Conservation (phyloP, 2,329 filamentous ascomycete genomes). For the Fusarium graminum region DNA sequence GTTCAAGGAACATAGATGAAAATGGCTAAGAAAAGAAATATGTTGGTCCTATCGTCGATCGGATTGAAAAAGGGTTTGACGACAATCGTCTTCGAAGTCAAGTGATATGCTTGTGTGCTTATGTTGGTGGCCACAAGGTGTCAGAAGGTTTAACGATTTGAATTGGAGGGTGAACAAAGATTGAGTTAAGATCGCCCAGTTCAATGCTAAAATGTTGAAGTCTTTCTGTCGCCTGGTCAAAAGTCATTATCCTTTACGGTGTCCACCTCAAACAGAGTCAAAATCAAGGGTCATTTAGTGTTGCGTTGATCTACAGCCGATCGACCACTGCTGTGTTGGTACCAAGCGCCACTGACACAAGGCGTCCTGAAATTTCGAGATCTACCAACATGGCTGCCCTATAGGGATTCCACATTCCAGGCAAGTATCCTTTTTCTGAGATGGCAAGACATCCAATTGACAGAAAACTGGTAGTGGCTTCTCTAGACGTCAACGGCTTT, state of each 20-base stretch:
- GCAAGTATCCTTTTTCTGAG: not conserved
- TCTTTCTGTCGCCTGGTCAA: not conserved
- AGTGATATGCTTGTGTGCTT: not conserved
- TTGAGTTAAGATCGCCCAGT: not conserved
- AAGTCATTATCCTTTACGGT: no score
- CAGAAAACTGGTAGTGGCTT: not conserved
- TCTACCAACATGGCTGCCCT: not conserved
- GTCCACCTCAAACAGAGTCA: no score
- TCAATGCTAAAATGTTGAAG: not conserved
- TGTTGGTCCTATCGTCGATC: not conserved
- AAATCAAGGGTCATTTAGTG: not conserved
- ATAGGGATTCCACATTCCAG: not conserved
- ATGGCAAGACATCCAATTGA: not conserved
- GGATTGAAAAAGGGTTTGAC: not conserved
- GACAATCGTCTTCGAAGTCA: not conserved
- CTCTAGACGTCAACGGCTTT: conserved; percentile 1
- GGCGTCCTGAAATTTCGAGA: not conserved
- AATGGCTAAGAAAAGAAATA: not conserved
- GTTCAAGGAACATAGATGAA: not conserved
- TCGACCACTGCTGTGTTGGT: not conserved
- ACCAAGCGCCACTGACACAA: not conserved
- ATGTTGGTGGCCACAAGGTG: not conserved
- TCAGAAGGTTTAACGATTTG: no score
- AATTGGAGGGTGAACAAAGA: no score
- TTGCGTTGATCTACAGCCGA: not conserved